Evolutionary conservation across 228 moss, liverwort and hornwort species (phyloP).

Genomic region (Sphagnum magellanicum): DNA sequence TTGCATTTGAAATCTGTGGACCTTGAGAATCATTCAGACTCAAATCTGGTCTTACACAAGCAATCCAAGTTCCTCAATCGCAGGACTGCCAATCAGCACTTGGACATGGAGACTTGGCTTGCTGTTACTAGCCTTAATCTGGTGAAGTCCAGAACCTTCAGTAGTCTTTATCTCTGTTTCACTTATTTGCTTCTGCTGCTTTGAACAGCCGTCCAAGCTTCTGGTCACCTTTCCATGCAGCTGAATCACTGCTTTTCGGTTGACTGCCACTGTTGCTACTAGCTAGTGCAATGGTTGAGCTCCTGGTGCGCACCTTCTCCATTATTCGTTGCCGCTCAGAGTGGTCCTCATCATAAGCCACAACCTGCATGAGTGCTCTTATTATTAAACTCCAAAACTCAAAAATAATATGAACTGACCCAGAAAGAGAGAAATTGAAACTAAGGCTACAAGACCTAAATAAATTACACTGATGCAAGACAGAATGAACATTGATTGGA

Average conservation of each 20-base stretch:
- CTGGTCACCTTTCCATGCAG: slow-evolving; percentile 61
- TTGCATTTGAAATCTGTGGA: no score
- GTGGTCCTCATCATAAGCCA: slow-evolving; percentile 84
- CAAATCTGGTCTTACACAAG: no score
- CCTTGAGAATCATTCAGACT: no score
- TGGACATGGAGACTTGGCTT: no score
- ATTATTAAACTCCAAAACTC: no score
- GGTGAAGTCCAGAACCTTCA: no score
- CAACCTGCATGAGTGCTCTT: slow-evolving; percentile 25
- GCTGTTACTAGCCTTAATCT: no score
- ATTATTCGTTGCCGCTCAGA: slow-evolving; percentile 69
- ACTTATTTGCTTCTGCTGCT: slow-evolving; percentile 89
- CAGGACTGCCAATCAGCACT: no score
- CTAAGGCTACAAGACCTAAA: no score
- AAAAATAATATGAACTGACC: not conserved
- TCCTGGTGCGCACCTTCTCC: slow-evolving; percentile 80
- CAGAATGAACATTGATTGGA: no score
- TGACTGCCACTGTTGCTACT: slow-evolving; percentile 32
- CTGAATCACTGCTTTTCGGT: slow-evolving; percentile 25
- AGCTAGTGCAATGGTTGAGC: slow-evolving; percentile 48
- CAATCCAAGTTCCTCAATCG: no score
- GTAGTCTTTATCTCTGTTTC: not conserved
- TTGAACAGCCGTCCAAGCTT: slow-evolving; percentile 72
- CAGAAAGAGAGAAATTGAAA: not conserved
- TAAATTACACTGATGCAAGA: no score